phyloP scores from a whole-genome alignment of 2,329 filamentous ascomycete species.

The Trichoderma arundinaceum region DNA sequence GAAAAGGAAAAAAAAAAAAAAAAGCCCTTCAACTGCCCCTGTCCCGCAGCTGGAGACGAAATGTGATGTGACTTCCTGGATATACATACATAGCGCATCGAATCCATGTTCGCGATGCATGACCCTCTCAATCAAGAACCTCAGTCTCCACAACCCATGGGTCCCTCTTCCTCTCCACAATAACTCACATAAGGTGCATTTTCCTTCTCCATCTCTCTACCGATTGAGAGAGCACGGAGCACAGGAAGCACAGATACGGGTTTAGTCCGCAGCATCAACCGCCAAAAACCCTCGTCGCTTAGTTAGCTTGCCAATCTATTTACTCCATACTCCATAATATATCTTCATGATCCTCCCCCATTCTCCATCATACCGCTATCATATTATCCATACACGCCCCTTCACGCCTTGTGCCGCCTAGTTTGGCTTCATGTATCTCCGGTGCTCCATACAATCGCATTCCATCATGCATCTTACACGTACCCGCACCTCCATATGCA shows the following conservation, averaged over 20 bases:
- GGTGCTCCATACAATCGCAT: conserved; percentile 14
- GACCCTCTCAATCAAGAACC: conserved; percentile 26
- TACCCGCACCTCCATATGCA: not conserved
- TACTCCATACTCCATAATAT: conserved; percentile 2
- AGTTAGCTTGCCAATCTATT: not conserved
- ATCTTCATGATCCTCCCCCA: not conserved
- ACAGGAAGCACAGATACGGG: conserved; percentile 2
- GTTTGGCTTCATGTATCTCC: conserved; percentile 1
- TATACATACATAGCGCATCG: not conserved
- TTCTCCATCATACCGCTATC: not conserved
- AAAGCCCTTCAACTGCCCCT: not conserved
- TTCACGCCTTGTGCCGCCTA: not conserved
- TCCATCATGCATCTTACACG: conserved; percentile 12
- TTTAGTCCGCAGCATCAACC: not conserved
- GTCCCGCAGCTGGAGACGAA: conserved; percentile 4
- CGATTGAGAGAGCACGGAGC: conserved; percentile 7
- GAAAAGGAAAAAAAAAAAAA: not conserved
- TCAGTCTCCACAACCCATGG: conserved; percentile 15
- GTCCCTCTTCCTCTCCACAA: conserved; percentile 9
- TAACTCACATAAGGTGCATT: conserved; percentile 1
- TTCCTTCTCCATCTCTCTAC: conserved; percentile 16
- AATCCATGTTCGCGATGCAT: conserved; percentile 26
- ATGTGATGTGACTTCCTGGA: conserved; percentile 10
- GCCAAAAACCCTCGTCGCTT: conserved; percentile 20
- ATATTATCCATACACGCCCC: conserved; percentile 8